phyloP scores from a whole-genome alignment of 352 stramenopile genomes.

The Globisporangium spiculum region DNA sequence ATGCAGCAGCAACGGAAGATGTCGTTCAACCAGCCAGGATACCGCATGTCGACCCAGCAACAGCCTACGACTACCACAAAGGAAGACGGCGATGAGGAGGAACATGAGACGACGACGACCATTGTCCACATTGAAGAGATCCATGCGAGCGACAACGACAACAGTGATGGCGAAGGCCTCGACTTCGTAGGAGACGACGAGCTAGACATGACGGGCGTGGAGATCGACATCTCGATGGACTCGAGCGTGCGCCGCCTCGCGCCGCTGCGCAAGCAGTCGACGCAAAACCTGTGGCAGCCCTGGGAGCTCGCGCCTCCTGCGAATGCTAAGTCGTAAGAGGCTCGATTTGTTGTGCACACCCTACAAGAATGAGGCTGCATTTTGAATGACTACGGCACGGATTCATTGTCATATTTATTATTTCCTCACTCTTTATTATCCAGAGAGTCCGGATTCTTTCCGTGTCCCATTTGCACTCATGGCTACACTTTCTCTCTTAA shows the following conservation, averaged over 20 bases:
- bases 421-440: not conserved
- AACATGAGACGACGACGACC: conserved; percentile 7
- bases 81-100: not conserved
- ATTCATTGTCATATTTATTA: not conserved
- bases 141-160: conserved; percentile 8
- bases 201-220: conserved; percentile 21
- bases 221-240: conserved; percentile 15
- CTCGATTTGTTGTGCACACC: not conserved
- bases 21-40: conserved; percentile 7
- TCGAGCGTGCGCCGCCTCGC: conserved; percentile 10
- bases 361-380: not conserved
- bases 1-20: conserved; percentile 6
- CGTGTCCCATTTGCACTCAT: not conserved
- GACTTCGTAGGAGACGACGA: not conserved
- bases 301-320: conserved; percentile 22
- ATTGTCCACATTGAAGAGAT: conserved; percentile 14
- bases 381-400: not conserved
- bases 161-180: not conserved
- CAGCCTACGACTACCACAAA: not conserved
- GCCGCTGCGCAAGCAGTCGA: conserved; percentile 12
- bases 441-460: not conserved
- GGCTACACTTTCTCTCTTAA: not conserved
- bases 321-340: conserved; percentile 4
- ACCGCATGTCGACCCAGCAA: not conserved
- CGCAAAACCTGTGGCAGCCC: conserved; percentile 19